Conservation (phyloP, 352 stramenopile genomes). For the Globisporangium recalcitrans region DNA sequence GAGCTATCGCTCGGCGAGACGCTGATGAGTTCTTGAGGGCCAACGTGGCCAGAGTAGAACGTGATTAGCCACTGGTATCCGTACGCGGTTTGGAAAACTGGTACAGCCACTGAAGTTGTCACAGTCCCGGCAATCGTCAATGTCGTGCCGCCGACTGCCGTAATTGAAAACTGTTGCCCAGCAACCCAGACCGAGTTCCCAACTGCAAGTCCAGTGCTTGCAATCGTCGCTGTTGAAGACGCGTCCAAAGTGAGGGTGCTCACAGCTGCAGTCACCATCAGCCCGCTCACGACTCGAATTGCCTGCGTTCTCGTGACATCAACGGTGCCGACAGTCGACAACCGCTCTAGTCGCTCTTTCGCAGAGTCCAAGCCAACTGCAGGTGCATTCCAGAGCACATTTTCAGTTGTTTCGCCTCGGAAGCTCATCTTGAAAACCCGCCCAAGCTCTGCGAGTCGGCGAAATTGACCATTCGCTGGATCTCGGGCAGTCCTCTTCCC, state of each 20-base stretch:
- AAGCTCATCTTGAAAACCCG: slow-evolving; percentile 69
- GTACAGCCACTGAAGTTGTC: slow-evolving; percentile 30
- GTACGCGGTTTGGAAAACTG: slow-evolving; percentile 62
- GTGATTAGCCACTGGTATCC: slow-evolving; percentile 78
- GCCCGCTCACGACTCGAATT: slow-evolving; percentile 30
- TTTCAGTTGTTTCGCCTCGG: slow-evolving; percentile 51
- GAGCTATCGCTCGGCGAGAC: slow-evolving; percentile 87
- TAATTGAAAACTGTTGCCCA: slow-evolving; percentile 35
- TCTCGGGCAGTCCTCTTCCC: slow-evolving; percentile 55
- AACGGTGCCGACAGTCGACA: slow-evolving; percentile 62
- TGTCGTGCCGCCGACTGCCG: background rate
- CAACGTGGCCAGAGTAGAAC: slow-evolving; percentile 70
- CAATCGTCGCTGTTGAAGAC: slow-evolving; percentile 23
- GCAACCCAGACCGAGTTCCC: slow-evolving; percentile 54
- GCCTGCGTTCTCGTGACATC: slow-evolving; percentile 44
- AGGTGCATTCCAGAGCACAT: slow-evolving; percentile 61
- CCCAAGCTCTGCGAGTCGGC: slow-evolving; percentile 47
- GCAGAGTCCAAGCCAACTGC: slow-evolving; percentile 53
- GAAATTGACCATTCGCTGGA: slow-evolving; percentile 55
- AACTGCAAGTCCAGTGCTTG: slow-evolving; percentile 16
- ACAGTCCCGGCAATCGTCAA: slow-evolving; percentile 19
- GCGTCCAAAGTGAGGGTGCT: slow-evolving; percentile 28
- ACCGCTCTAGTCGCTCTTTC: slow-evolving; percentile 60
- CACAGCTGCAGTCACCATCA: slow-evolving; percentile 30
- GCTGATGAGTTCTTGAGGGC: slow-evolving; percentile 84